Evolutionary conservation across 768 basidiomycete species (phyloP).

Genomic region (Hypholoma fasciculare): DNA sequence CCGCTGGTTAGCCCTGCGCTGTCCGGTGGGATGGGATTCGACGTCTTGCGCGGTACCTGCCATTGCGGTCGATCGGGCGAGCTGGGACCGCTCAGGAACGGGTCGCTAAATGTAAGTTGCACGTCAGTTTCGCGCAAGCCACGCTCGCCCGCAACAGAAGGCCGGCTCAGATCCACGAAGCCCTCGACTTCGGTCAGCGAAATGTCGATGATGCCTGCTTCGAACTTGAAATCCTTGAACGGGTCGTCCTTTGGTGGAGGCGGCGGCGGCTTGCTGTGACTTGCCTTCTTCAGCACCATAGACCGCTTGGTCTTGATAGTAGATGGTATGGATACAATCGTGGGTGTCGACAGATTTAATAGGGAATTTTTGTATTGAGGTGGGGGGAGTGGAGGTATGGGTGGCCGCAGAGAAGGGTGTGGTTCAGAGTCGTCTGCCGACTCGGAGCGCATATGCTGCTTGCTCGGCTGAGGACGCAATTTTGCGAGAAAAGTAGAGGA

Average conservation of each 20-base stretch:
- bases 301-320: not conserved
- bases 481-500: conserved; percentile 43
- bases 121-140: not conserved
- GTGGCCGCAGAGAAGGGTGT: conserved; percentile 37
- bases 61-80: not conserved
- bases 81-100: not conserved
- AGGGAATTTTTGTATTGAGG: conserved; percentile 3
- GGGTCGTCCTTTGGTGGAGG: conserved; percentile 1
- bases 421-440: conserved; percentile 24
- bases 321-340: not conserved
- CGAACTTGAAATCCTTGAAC: not conserved
- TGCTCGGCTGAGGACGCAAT: conserved; percentile 40
- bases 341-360: not conserved
- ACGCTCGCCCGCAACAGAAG: not conserved
- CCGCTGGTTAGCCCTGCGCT: not conserved
- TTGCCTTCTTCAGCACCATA: not conserved
- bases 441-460: conserved; percentile 33
- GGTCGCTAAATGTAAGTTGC: not conserved
- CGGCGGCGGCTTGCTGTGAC: not conserved
- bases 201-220: not conserved
- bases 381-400: conserved; percentile 31
- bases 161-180: not conserved
- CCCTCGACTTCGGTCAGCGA: not conserved
- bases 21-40: conserved; percentile 1
- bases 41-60: not conserved